These are phyloP conservation scores for Psilocybe tampanensis DNA, from an alignment of 768 basidiomycete genomes.

Conservation along the genomic window DNA sequence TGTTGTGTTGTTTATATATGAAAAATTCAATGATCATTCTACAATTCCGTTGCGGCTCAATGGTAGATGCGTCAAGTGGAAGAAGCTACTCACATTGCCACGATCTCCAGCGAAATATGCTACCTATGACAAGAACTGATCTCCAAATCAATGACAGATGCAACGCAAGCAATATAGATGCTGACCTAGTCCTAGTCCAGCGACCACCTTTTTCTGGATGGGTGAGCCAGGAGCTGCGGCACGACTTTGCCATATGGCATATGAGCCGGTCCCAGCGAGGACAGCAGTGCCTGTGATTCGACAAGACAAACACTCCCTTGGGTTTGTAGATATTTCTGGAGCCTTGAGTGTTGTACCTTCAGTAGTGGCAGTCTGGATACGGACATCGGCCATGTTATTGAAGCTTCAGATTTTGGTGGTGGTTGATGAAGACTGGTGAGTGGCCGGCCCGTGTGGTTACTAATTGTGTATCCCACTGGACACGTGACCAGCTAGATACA, in stretches of 20 bases:
- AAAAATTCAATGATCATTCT: not conserved
- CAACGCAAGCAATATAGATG: not conserved
- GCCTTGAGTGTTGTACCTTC: not conserved
- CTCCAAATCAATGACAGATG: not conserved
- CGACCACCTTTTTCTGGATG: slow-evolving; percentile 62
- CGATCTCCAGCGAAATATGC: slow-evolving; percentile 41
- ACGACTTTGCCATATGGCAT: slow-evolving; percentile 69
- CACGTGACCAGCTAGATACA: too few species aligned
- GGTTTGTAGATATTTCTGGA: slow-evolving; percentile 2
- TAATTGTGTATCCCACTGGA: too few species aligned
- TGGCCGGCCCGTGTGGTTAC: too few species aligned
- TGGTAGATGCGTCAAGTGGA: not conserved
- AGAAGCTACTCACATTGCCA: slow-evolving; percentile 16
- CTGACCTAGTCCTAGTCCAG: slow-evolving; percentile 64
- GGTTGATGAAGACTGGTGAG: too few species aligned
- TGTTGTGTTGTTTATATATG: not conserved
- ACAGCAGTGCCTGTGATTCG: slow-evolving; percentile 68
- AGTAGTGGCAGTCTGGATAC: not conserved
- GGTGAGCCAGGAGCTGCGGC: slow-evolving; percentile 61
- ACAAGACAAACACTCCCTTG: slow-evolving; percentile 63
- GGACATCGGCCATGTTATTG: not conserved
- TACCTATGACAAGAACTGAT: slow-evolving; percentile 37
- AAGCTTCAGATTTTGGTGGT: not conserved
- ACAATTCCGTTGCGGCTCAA: not conserved
- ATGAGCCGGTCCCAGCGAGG: slow-evolving; percentile 62